Evolutionary conservation across 805 yeast genomes (phyloP), one percentile per base, ranked within the genome.

Genomic region (Ogataea glucozyma): DNA sequence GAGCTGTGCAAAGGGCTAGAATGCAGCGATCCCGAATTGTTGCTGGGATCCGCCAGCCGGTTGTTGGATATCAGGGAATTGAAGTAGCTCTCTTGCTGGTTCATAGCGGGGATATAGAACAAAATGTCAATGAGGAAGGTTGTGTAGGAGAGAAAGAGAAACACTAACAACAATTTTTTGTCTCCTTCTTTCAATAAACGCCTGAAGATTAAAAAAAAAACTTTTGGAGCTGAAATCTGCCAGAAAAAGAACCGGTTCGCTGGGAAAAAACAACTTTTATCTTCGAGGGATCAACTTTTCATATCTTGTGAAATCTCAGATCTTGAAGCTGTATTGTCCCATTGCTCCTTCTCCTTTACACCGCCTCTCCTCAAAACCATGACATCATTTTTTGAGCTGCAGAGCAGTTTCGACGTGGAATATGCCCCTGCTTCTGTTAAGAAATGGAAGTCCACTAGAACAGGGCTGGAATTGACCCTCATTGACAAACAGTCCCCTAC

Each of bases 401-500:
- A 75, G 31, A 61, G 76, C 1, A 64, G 73, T 2, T 85, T 85
- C 53, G 76, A 76, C 31, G 81, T 85, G 32, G 86, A 81, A n/a
- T 86, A 81, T 58, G 86, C 90, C 2, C 90, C 93, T 1, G 76
- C 84, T 0, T 66, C 62, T 23, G 72, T 85, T 47, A 78, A 81
- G 40, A 87, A 86, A 60, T 90, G 95, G 89, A 69, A 73, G 31
- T 88, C 97, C 0, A 54, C 66, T 16, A 71, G 90, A 41, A 88
- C 97, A 0, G 96, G 96, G 0, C 75, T 91, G 23, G 95, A 87
- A 62, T 65, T 89, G 18, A 84, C 86, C 10, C 76, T 87, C 48
- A 72, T 93, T 27, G 75, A 82, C 57, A 86, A 85, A 57, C 83
- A 88, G 20, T 82, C 95, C 2, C 97, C 98, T 2, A 73, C 88